These are phyloP conservation scores for Ogataea pilisensis DNA, from an alignment of 805 yeast genomes.

Conservation along the genomic window DNA sequence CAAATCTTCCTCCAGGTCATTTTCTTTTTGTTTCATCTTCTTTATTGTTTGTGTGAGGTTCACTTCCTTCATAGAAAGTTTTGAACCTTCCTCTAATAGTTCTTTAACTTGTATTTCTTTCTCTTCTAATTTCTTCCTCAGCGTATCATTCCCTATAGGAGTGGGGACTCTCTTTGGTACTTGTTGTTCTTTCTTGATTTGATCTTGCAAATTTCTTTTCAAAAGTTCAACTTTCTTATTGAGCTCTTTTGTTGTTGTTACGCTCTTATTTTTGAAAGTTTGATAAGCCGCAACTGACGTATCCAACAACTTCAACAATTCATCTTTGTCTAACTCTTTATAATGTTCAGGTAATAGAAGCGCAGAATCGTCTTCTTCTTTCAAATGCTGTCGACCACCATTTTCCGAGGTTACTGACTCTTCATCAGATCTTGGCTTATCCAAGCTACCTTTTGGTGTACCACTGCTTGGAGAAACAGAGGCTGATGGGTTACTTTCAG, in stretches of 20 bases:
- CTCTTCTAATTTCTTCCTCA: conserved; percentile 34
- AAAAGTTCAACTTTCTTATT: conserved; percentile 27
- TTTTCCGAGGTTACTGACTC: too few relatives aligned
- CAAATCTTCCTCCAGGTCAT: conserved; percentile 32
- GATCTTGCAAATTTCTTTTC: conserved; percentile 18
- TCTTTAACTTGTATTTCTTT: conserved; percentile 63
- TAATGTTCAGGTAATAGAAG: conserved; percentile 11
- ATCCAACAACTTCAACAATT: conserved; percentile 11
- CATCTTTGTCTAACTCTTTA: conserved; percentile 10
- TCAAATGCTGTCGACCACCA: too few relatives aligned
- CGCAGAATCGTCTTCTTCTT: conserved; percentile 3
- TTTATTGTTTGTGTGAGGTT: conserved; percentile 64
- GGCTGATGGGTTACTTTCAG: not conserved
- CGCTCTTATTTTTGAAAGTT: conserved; percentile 5
- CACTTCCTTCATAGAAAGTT: conserved; percentile 66
- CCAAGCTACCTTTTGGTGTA: conserved; percentile 4
- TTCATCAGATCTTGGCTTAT: not conserved
- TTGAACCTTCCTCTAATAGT: conserved; percentile 72
- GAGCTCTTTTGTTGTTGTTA: conserved; percentile 6
- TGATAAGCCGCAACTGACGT: conserved; percentile 3
- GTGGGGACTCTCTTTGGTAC: conserved; percentile 10
- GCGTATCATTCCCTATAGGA: conserved; percentile 10
- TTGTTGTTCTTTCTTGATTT: conserved; percentile 4
- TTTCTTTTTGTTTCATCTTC: conserved; percentile 47
- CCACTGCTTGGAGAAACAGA: conserved; percentile 2